phyloP scores from a whole-genome alignment of 352 stramenopile species.

The Phytopythium mirpurense region DNA sequence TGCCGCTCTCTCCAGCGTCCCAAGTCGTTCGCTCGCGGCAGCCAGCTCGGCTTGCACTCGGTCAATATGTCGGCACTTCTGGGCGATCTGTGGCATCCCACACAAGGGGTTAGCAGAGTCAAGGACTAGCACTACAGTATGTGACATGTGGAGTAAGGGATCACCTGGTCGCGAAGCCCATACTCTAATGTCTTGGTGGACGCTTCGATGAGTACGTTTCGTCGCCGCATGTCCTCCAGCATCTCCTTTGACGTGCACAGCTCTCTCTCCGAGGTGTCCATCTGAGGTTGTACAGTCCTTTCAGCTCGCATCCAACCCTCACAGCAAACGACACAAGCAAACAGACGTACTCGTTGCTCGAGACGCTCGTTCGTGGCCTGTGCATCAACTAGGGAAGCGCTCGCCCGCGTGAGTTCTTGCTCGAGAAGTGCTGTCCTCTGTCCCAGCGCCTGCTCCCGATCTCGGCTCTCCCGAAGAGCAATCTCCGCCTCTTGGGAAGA shows the following conservation, averaged over 20 bases:
- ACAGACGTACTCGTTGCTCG: neutral
- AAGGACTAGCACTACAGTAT: no score
- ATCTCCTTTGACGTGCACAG: neutral
- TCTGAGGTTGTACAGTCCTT: no score
- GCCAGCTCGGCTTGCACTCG: slow-evolving; percentile 3
- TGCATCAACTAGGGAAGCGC: neutral
- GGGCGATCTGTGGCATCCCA: neutral
- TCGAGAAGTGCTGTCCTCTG: neutral
- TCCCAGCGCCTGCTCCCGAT: neutral
- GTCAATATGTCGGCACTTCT: neutral
- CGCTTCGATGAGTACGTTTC: neutral
- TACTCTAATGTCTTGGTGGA: neutral
- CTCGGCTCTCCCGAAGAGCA: neutral
- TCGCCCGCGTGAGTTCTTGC: neutral
- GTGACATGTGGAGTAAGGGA: no score
- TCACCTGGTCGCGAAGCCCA: neutral
- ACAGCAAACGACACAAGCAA: neutral
- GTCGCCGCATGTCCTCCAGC: neutral
- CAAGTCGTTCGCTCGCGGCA: slow-evolving; percentile 12
- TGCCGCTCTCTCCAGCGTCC: slow-evolving; percentile 17
- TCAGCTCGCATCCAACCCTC: no score
- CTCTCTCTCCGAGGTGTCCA: neutral
- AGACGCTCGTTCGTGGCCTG: neutral
- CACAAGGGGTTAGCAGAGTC: neutral
- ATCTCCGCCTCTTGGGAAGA: neutral